These are phyloP conservation scores for Mycena leptocephala DNA, from an alignment of 768 basidiomycete species.

Conservation along the genomic window DNA sequence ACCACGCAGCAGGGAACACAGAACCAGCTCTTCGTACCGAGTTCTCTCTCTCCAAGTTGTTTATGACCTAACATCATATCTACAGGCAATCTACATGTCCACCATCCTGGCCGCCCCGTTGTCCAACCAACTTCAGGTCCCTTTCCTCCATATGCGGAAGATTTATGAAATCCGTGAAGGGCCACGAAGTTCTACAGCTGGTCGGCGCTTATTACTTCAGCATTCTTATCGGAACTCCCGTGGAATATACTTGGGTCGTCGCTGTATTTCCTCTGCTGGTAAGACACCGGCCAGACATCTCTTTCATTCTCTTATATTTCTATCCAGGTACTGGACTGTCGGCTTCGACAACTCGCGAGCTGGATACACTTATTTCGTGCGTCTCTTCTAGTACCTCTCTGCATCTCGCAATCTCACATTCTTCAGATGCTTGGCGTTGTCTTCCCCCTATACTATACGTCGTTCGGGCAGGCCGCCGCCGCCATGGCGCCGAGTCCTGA, in stretches of 20 bases:
- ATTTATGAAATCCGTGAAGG: conserved; percentile 79
- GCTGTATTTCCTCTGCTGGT: conserved; percentile 77
- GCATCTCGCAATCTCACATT: neutral
- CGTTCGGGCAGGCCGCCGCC: no score
- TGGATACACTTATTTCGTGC: conserved; percentile 68
- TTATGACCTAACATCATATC: neutral
- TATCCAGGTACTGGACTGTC: conserved; percentile 70
- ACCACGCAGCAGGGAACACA: conserved; percentile 72
- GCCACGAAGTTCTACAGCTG: no score
- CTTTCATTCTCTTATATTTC: neutral
- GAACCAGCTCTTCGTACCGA: conserved; percentile 75
- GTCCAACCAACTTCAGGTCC: conserved; percentile 75
- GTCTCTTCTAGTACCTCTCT: neutral
- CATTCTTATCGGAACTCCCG: no score
- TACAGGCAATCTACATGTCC: conserved; percentile 70
- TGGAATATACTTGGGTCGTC: no score
- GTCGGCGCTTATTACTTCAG: no score
- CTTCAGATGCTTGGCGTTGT: conserved; percentile 49
- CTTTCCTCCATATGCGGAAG: conserved; percentile 69
- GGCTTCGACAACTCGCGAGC: conserved; percentile 69
- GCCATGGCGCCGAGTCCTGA: conserved; percentile 74
- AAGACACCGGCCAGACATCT: no score
- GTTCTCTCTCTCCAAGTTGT: conserved; percentile 30
- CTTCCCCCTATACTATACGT: no score
- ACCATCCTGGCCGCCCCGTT: conserved; percentile 69